Percentiles rank a stretch among this genome's conserved stretches.
phyloP scores from a whole-genome alignment of 306 rosid species.

The Cyclanthera cordifolia region DNA sequence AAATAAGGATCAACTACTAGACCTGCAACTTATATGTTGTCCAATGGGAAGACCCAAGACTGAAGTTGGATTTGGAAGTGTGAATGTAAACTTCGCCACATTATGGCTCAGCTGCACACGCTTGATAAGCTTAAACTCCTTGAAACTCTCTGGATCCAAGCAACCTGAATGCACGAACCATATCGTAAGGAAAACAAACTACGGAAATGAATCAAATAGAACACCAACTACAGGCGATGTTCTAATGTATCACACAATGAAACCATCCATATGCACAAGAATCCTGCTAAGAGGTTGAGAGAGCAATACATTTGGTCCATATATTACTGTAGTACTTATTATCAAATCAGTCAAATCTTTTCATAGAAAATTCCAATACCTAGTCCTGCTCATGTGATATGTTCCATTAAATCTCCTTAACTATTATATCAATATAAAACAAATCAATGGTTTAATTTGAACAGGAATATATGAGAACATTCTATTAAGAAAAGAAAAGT shows the following conservation, averaged over 20 bases:
- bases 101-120: slow-evolving; percentile 82
- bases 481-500: background rate
- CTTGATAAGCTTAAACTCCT: slow-evolving; percentile 66
- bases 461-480: background rate
- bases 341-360: background rate
- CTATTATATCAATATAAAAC: background rate
- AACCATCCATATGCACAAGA: background rate
- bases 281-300: background rate
- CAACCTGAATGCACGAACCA: slow-evolving; percentile 29
- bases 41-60: slow-evolving; percentile 97
- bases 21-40: slow-evolving; percentile 99
- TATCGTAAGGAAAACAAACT: background rate
- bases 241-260: background rate
- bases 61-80: slow-evolving; percentile 65
- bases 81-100: slow-evolving; percentile 85
- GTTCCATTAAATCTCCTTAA: background rate
- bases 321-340: background rate
- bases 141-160: slow-evolving; percentile 70
- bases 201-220: background rate
- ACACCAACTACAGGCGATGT: background rate
- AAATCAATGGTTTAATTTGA: background rate
- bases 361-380: background rate
- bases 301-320: background rate
- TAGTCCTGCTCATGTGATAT: background rate
- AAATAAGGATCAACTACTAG: slow-evolving; percentile 9